Percentiles rank a stretch among this genome's conserved stretches.
phyloP scores from a whole-genome alignment of 495 filamentous ascomycete species.

The Oidiodendron maius region DNA sequence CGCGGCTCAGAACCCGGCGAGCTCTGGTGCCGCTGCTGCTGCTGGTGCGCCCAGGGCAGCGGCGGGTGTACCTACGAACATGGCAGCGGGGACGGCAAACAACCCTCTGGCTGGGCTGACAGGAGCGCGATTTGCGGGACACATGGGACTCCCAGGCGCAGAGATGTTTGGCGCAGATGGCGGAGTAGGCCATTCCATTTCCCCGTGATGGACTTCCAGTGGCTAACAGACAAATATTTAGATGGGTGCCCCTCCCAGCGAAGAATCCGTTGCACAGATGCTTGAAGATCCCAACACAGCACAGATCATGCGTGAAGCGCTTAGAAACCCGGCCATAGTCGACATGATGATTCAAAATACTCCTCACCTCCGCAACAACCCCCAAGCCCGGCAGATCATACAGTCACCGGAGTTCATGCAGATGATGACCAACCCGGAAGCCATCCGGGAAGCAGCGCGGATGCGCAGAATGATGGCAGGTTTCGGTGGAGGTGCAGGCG shows the following conservation, averaged over 20 bases:
- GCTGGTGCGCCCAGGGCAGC: slow-evolving; percentile 47
- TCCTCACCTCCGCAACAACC: slow-evolving; percentile 77
- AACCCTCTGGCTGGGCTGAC: slow-evolving; percentile 89
- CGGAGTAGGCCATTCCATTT: slow-evolving; percentile 62
- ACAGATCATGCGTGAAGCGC: slow-evolving; percentile 82
- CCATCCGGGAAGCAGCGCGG: slow-evolving; percentile 69
- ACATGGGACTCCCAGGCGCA: slow-evolving; percentile 78
- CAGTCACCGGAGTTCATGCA: slow-evolving; percentile 79
- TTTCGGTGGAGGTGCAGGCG: slow-evolving; percentile 34
- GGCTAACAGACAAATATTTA: slow-evolving; percentile 34
- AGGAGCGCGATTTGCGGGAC: slow-evolving; percentile 89
- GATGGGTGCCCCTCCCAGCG: slow-evolving; percentile 86
- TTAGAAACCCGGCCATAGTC: slow-evolving; percentile 86
- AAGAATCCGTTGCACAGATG: slow-evolving; percentile 76
- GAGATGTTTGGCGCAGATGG: slow-evolving; percentile 95
- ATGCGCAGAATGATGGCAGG: slow-evolving; percentile 71
- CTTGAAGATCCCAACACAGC: slow-evolving; percentile 80
- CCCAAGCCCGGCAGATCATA: slow-evolving; percentile 76
- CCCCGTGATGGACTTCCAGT: too few relatives aligned
- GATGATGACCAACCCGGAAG: slow-evolving; percentile 93
- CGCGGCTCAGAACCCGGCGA: slow-evolving; percentile 54
- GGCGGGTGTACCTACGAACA: slow-evolving; percentile 67
- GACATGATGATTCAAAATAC: slow-evolving; percentile 88
- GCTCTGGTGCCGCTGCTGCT: slow-evolving; percentile 34
- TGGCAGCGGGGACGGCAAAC: slow-evolving; percentile 86